Evolutionary conservation across 306 rosid species (phyloP).

Genomic region (Parietaria judaica): DNA sequence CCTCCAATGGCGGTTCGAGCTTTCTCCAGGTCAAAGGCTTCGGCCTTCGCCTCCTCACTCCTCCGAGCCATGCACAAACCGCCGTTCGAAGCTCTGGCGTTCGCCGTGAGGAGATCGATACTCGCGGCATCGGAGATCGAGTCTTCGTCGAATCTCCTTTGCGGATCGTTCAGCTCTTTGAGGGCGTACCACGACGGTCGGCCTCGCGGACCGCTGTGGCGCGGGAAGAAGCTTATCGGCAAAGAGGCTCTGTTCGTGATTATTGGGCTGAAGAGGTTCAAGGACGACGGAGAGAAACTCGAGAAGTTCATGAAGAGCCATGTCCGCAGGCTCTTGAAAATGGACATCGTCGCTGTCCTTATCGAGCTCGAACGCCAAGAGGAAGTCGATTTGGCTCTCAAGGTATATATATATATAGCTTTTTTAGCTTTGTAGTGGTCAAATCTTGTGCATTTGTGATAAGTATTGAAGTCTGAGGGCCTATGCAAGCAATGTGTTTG

Average conservation of each 20-base stretch:
- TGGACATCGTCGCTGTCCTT: conserved; percentile 79
- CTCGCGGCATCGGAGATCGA: conserved; percentile 16
- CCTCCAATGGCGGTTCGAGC: conserved; percentile 45
- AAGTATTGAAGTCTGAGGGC: background rate
- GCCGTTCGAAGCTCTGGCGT: conserved; percentile 9
- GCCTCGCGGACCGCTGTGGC: conserved; percentile 97
- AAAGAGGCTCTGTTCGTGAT: conserved; percentile 82
- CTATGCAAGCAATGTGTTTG: conserved; percentile 38
- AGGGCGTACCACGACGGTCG: conserved; percentile 83
- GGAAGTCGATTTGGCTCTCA: conserved; percentile 69
- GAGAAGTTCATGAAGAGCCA: conserved; percentile 59
- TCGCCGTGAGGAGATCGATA: conserved; percentile 12
- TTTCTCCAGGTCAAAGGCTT: conserved; percentile 31
- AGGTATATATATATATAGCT: conserved; percentile 27
- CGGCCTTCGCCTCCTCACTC: conserved; percentile 23
- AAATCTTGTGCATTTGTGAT: background rate
- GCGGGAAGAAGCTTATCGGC: conserved; percentile 77
- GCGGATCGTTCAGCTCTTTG: conserved; percentile 19
- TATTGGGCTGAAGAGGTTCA: conserved; percentile 68
- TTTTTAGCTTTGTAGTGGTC: background rate
- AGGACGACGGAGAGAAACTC: conserved; percentile 61
- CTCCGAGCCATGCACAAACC: conserved; percentile 16
- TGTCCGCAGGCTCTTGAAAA: conserved; percentile 65
- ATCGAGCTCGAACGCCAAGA: conserved; percentile 90
- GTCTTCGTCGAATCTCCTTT: conserved; percentile 16